Base-by-base conservation (phyloP, 495 filamentous ascomycete species). In the Hyphodiscus hymeniophilus region DNA sequence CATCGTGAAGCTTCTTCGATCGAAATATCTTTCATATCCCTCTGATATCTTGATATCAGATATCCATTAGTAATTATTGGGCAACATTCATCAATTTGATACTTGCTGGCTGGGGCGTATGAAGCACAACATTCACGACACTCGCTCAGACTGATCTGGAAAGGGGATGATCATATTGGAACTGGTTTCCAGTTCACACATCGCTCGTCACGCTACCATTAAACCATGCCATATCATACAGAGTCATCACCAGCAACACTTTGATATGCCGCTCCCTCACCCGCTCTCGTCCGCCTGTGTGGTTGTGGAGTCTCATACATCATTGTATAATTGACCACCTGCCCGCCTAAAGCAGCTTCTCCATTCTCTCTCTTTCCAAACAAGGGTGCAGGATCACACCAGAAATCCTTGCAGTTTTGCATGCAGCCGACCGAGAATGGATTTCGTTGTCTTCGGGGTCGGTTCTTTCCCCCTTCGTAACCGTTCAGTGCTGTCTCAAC, bases 401-500 rank as follows among this genome's bases (percentile, higher is more conserved):
- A 98, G 64, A 98, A 98, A 64, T 98, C 92, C 47, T 80, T 88
- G 60, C 91, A 97, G 55, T 98, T 98, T 26, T 79, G 80, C 22
- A 91, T 51, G 13, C 87, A 62, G 15, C 94, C 92, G 30, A 77
- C 75, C 24, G 84, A 90, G 63, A 88, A 98, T 0, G 87, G 89
- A 56, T 98, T 98, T 24, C 71, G 68, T 46, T 78, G 76, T 36
- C 73, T 68, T 15, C 69, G 67, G n/a, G 50, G 48, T 34, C 61
- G 63, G 34, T 57, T 60, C 7, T 69, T 70, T 2, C 66, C 68
- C 1, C 76, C 75, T 24, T 66, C 66, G 17, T 79, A 70, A 8
- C 82, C 83, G 18, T 80, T 70, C 7, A 80, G 74, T 1, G 89
- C 90, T 5, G 84, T 84, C 51, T 87, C 84, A 54, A 95, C 81